Percentiles rank a stretch among this genome's conserved stretches.
Conservation (phyloP, 306 rosid species). For the Quercus aquifolioides region DNA sequence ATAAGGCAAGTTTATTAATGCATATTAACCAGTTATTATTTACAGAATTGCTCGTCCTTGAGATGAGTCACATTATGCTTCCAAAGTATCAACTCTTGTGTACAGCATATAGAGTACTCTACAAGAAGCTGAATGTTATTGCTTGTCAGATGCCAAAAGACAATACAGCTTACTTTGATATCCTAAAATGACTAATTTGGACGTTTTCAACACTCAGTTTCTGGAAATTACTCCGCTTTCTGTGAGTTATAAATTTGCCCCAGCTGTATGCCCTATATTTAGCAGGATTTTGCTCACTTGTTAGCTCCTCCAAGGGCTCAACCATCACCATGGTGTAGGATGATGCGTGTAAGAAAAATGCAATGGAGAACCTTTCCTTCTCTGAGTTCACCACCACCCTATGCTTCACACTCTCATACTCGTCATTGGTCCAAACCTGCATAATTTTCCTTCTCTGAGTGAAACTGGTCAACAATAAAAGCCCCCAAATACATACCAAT, state of each 20-base stretch:
- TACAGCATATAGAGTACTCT: no score
- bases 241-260: conserved; percentile 47
- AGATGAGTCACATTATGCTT: no score
- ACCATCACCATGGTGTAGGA: conserved; percentile 37
- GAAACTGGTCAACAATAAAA: background rate
- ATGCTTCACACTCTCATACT: no score
- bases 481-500: background rate
- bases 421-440: no score
- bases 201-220: conserved; percentile 45
- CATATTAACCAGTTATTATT: no score
- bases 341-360: conserved; percentile 54
- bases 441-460: no score
- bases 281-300: conserved; percentile 23
- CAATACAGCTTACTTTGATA: background rate
- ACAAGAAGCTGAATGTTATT: background rate
- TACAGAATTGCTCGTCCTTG: no score
- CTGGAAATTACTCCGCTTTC: conserved; percentile 34
- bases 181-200: conserved; percentile 43
- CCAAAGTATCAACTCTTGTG: no score
- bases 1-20: no score
- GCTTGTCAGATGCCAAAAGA: background rate
- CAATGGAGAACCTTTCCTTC: conserved; percentile 26
- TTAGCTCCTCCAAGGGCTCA: conserved; percentile 43
- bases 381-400: no score
- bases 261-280: background rate